These are phyloP conservation scores for Hypoxylon cercidicola DNA, from an alignment of 495 filamentous ascomycete species.

Conservation along the genomic window DNA sequence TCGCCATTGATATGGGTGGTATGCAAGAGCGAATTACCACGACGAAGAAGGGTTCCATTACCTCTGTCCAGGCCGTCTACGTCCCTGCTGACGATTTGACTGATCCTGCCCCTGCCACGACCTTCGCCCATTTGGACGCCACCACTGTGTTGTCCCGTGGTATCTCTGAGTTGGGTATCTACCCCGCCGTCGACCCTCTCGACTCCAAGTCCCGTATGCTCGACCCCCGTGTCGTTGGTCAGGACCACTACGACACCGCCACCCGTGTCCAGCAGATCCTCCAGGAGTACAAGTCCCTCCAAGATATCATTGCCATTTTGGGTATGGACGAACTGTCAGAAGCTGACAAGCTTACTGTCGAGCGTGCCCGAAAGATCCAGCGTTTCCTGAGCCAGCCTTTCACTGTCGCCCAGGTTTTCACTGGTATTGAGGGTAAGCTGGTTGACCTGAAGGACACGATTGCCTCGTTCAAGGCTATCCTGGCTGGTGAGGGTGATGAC, in stretches of 20 bases:
- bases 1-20: slow-evolving; percentile 99
- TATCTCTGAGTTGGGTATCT: slow-evolving; percentile 99
- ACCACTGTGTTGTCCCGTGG: slow-evolving; percentile 99
- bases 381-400: slow-evolving; percentile 99
- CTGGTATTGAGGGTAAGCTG: slow-evolving; percentile 96
- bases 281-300: slow-evolving; percentile 99
- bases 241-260: slow-evolving; percentile 97
- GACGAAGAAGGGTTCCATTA: slow-evolving; percentile 99
- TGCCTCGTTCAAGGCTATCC: slow-evolving; percentile 94
- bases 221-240: slow-evolving; percentile 96
- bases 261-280: slow-evolving; percentile 97
- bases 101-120: slow-evolving; percentile 98
- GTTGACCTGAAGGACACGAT: slow-evolving; percentile 99
- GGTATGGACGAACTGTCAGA: slow-evolving; percentile 99
- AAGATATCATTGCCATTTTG: slow-evolving; percentile 99
- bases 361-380: slow-evolving; percentile 99
- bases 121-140: slow-evolving; percentile 99
- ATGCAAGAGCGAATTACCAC: slow-evolving; percentile 99
- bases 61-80: slow-evolving; percentile 99
- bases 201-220: slow-evolving; percentile 99
- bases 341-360: slow-evolving; percentile 98
- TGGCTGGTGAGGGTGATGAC: slow-evolving; percentile 94
- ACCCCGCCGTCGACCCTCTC: slow-evolving; percentile 98
- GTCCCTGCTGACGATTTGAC: slow-evolving; percentile 99
- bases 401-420: slow-evolving; percentile 98